Conservation (phyloP, 2,329 filamentous ascomycete genomes). For the Dothideomycetes sp. region DNA sequence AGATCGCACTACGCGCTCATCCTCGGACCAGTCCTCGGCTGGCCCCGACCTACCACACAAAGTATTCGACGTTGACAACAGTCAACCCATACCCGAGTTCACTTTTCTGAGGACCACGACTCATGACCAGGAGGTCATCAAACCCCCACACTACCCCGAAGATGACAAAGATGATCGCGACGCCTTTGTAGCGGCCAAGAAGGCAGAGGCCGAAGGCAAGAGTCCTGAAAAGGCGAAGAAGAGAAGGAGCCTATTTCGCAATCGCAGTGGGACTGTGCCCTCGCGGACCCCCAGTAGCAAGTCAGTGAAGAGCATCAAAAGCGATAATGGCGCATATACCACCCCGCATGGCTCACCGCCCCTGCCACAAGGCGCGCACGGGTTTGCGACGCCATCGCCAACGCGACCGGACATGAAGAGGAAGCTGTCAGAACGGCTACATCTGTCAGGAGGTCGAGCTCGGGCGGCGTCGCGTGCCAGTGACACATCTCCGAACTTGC, state of each 20-base stretch:
- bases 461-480: conserved; percentile 36
- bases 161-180: conserved; percentile 31
- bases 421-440: conserved; percentile 59
- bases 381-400: conserved; percentile 3
- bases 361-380: neutral
- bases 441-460: conserved; percentile 36
- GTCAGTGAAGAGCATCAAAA: no score
- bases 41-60: neutral
- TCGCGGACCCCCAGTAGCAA: neutral
- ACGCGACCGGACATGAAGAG: conserved; percentile 23
- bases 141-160: conserved; percentile 49
- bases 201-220: neutral
- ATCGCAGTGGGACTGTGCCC: conserved; percentile 1
- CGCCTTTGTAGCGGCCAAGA: neutral
- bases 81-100: conserved; percentile 55
- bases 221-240: conserved; percentile 6
- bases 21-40: neutral
- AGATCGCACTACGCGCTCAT: neutral
- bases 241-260: conserved; percentile 7
- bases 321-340: no score
- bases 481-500: conserved; percentile 61
- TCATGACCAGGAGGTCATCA: conserved; percentile 64
- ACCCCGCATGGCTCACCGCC: neutral
- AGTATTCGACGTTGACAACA: neutral
- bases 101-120: conserved; percentile 81